Evolutionary conservation across 192 early-diverging fungal species (phyloP), one percentile per base, ranked within the genome.

Genomic region (Chytriomyces sp.): DNA sequence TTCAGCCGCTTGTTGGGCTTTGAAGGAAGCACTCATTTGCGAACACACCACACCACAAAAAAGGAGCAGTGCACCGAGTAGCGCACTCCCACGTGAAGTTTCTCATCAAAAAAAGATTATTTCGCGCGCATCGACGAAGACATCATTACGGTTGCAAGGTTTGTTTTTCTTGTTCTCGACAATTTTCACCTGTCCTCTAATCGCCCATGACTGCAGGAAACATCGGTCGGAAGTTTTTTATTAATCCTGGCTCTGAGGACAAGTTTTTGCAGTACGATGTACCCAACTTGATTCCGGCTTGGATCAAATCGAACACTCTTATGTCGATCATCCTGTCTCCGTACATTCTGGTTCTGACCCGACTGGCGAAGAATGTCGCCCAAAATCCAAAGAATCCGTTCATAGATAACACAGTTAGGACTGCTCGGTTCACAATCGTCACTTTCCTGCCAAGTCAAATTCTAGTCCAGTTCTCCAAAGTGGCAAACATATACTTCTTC

Each of bases 401-500:
- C 49, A 44, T 90, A 4, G 74, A 79, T 58, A 90, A 90, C 70
- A 74, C 76, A 10, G 83, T 90, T 34, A 82, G 88, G 17, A 90
- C 89, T 7, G 83, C 89, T 6, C 87, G 87, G 31, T 90, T 89
- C 61, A 90, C 71, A 7, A 30, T 87, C 32, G 77, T 73, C 40
- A 76, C 78, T 59, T 90, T 90, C 57, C 41, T 90, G 19, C 89
- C 89, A 8, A 87, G 83, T 44, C 89, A 90, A 64, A 59, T 90
- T 5, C 76, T 83, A 36, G 81, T 83, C 12, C 89, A 90, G 73
- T 90, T 90, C 59, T 87, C 86, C 44, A 90, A 90, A 75, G 75
- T 90, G 30, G 89, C 89, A 52, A 90, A 90, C 69, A 65, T 89
- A 10, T 90, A 90, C 75, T 90, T 90, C 55, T 75, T 90, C 75